Evolutionary conservation across 345 rosid genomes (phyloP).

Genomic region (Balakata baccata): DNA sequence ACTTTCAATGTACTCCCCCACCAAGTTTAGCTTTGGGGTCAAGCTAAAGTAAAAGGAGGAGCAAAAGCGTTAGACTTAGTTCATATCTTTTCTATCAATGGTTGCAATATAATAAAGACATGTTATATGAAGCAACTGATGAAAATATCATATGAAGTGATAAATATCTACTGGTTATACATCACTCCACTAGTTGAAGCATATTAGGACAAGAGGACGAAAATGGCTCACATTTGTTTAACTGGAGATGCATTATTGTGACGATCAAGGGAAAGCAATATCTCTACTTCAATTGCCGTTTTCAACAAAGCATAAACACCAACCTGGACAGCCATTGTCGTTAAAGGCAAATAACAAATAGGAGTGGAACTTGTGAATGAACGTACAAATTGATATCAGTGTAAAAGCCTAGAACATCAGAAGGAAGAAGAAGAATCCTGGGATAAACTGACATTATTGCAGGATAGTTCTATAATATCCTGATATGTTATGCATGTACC

Average conservation of each 20-base stretch:
- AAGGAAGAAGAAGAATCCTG: not conserved
- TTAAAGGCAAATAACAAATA: constrained; percentile 17
- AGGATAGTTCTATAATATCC: not conserved
- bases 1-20: constrained; percentile 44
- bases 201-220: not conserved
- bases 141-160: not conserved
- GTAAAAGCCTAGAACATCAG: not conserved
- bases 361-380: constrained; percentile 12
- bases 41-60: constrained; percentile 38
- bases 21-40: constrained; percentile 35
- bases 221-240: constrained; percentile 44
- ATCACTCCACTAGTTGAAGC: not conserved
- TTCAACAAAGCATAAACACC: constrained; percentile 55
- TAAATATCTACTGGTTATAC: not conserved
- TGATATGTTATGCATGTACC: constrained; percentile 28
- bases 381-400: not conserved
- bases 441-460: not conserved
- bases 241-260: constrained; percentile 44
- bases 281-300: constrained; percentile 59
- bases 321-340: constrained; percentile 45
- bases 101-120: constrained; percentile 1
- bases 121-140: not conserved
- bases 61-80: constrained; percentile 16
- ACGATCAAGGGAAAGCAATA: constrained; percentile 59
- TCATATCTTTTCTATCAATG: not conserved